phyloP scores from a whole-genome alignment of 2,329 filamentous ascomycete genomes.

The Gnomoniopsis sp. region DNA sequence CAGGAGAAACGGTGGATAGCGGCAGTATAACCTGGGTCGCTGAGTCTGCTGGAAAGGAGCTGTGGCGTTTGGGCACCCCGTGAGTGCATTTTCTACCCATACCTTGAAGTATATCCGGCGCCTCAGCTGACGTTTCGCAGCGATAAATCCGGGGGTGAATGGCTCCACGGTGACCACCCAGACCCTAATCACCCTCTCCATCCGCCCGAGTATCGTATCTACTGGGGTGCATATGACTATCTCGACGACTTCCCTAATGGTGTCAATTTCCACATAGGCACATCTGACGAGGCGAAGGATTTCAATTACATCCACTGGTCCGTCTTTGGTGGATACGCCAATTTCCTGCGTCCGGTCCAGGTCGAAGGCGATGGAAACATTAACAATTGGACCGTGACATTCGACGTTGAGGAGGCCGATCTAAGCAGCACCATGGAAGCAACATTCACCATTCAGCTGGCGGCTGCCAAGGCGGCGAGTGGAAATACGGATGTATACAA shows the following conservation, averaged over 20 bases:
- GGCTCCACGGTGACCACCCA: constrained; percentile 50
- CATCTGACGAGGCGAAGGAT: constrained; percentile 44
- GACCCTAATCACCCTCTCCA: constrained; percentile 46
- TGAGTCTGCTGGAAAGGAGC: constrained; percentile 54
- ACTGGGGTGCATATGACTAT: constrained; percentile 61
- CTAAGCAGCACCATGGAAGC: constrained; percentile 41
- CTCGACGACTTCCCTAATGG: constrained; percentile 56
- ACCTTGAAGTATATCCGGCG: background rate
- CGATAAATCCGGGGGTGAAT: constrained; percentile 60
- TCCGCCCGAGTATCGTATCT: constrained; percentile 57
- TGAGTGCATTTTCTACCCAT: background rate
- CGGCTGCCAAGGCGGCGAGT: constrained; percentile 58
- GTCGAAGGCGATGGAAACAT: constrained; percentile 43
- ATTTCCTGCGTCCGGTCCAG: constrained; percentile 40
- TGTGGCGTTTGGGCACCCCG: constrained; percentile 61
- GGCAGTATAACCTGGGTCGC: constrained; percentile 37
- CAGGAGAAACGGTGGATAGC: constrained; percentile 30
- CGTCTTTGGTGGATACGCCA: constrained; percentile 55
- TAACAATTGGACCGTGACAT: constrained; percentile 59
- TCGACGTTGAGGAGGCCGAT: constrained; percentile 41
- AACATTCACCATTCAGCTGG: constrained; percentile 61
- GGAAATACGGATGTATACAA: constrained; percentile 61
- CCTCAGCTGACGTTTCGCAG: background rate
- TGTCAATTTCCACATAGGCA: constrained; percentile 54
- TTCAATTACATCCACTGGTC: constrained; percentile 66